phyloP scores from a whole-genome alignment of 2,329 filamentous ascomycete genomes.

The Aspergillus fructus region DNA sequence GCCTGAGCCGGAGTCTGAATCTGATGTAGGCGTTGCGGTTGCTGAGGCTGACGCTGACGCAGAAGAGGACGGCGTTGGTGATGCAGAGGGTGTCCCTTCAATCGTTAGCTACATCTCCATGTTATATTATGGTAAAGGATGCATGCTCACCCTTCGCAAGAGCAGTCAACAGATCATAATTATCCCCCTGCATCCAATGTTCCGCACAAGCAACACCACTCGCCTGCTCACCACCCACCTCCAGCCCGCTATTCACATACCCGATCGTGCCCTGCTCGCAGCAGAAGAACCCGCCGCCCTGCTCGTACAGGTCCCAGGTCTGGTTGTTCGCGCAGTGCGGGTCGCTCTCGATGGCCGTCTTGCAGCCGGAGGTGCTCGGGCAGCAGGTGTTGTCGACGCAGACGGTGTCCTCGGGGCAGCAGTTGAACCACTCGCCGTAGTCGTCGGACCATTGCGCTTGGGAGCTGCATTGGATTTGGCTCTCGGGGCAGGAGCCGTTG shows the following conservation, averaged over 20 bases:
- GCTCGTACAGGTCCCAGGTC: not conserved
- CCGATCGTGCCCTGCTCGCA: not conserved
- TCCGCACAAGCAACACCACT: not conserved
- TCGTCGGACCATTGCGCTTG: not conserved
- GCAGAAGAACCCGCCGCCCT: not conserved
- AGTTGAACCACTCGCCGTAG: not conserved
- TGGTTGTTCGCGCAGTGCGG: conserved; percentile 1
- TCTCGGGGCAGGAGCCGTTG: not conserved
- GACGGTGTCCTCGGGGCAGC: not conserved
- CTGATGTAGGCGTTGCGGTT: not conserved
- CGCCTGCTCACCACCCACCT: too few species aligned
- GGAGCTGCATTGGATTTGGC: too few species aligned
- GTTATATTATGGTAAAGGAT: not conserved
- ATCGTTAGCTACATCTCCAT: too few species aligned
- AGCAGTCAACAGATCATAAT: not conserved
- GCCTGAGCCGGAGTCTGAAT: too few species aligned
- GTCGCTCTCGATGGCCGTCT: not conserved
- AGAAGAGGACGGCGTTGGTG: not conserved
- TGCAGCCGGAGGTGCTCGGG: not conserved
- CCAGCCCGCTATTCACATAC: not conserved
- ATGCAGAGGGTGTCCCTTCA: not conserved
- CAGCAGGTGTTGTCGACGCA: not conserved
- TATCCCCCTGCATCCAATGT: not conserved
- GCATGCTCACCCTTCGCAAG: not conserved
- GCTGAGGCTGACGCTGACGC: not conserved